Evolutionary conservation across 495 filamentous ascomycete species (phyloP).

Genomic region (Pseudevernia furfuracea): DNA sequence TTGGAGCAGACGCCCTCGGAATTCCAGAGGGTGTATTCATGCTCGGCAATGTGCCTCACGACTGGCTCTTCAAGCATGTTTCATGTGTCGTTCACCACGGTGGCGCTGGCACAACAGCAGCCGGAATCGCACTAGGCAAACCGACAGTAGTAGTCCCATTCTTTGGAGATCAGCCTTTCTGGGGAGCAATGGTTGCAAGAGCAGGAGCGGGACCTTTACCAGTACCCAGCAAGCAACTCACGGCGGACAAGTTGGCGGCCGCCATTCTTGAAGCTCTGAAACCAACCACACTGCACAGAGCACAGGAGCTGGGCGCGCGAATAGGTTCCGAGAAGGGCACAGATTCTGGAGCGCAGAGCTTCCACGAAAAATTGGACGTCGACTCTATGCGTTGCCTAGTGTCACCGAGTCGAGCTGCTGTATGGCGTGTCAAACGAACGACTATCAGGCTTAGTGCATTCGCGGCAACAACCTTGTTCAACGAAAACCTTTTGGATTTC

Average conservation of each 20-base stretch:
- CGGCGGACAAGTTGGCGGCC: constrained; percentile 50
- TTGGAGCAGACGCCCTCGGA: constrained; percentile 55
- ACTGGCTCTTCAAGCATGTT: constrained; percentile 73
- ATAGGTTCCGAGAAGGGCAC: constrained; percentile 61
- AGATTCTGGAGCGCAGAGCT: constrained; percentile 55
- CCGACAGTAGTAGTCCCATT: constrained; percentile 76
- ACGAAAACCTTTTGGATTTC: constrained; percentile 53
- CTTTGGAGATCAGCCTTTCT: constrained; percentile 81
- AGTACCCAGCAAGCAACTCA: constrained; percentile 63
- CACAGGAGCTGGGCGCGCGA: constrained; percentile 48
- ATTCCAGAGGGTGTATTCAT: constrained; percentile 64
- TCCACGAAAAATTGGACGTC: constrained; percentile 59
- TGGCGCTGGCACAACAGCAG: constrained; percentile 74
- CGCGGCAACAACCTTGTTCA: constrained; percentile 57
- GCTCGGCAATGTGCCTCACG: constrained; percentile 71
- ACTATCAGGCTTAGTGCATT: constrained; percentile 58
- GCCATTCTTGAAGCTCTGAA: constrained; percentile 53
- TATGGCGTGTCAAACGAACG: constrained; percentile 61
- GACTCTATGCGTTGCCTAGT: constrained; percentile 56
- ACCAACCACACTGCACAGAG: constrained; percentile 48
- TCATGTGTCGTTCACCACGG: constrained; percentile 75
- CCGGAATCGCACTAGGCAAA: constrained; percentile 57
- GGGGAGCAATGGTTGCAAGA: constrained; percentile 66
- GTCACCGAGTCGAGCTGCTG: constrained; percentile 56
- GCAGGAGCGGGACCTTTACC: constrained; percentile 67